phyloP scores from a whole-genome alignment of 73 alveolate species.

The Paraurostyla sp. region DNA sequence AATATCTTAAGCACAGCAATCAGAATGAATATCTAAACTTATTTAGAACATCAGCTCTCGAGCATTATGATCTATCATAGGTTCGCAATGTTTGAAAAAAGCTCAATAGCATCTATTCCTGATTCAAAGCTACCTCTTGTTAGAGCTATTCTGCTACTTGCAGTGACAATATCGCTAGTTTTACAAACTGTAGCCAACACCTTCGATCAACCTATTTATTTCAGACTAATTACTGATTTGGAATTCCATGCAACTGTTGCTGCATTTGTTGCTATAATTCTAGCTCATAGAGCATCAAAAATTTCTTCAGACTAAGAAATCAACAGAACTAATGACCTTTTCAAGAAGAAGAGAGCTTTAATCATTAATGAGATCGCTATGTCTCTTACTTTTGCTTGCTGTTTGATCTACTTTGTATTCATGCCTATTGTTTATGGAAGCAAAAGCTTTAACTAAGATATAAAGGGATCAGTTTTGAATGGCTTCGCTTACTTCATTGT shows the following conservation, averaged over 20 bases:
- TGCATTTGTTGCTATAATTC: not conserved
- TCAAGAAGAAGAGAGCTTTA: constrained; percentile 11
- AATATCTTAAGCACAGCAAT: not conserved
- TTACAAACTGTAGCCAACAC: not conserved
- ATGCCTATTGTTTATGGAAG: constrained; percentile 16
- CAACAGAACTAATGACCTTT: not conserved
- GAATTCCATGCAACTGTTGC: constrained; percentile 18
- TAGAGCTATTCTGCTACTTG: not conserved
- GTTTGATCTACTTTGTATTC: not conserved
- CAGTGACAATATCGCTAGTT: not conserved
- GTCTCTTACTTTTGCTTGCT: not conserved
- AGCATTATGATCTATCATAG: constrained; percentile 1
- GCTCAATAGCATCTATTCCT: not conserved
- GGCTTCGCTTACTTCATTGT: not conserved
- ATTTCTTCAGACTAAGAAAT: not conserved
- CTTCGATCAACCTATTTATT: not conserved
- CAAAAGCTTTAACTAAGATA: not conserved
- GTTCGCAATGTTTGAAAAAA: not conserved
- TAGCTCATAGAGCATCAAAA: constrained; percentile 15
- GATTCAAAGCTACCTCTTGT: not conserved
- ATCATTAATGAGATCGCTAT: not conserved
- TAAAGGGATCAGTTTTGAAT: not conserved
- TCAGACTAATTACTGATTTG: constrained; percentile 11
- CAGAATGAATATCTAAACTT: not conserved
- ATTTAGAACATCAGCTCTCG: not conserved